Percentiles rank a stretch among this genome's conserved stretches.
phyloP scores from a whole-genome alignment of 176 grass and related monocot genomes.

The Bromus sterilis region DNA sequence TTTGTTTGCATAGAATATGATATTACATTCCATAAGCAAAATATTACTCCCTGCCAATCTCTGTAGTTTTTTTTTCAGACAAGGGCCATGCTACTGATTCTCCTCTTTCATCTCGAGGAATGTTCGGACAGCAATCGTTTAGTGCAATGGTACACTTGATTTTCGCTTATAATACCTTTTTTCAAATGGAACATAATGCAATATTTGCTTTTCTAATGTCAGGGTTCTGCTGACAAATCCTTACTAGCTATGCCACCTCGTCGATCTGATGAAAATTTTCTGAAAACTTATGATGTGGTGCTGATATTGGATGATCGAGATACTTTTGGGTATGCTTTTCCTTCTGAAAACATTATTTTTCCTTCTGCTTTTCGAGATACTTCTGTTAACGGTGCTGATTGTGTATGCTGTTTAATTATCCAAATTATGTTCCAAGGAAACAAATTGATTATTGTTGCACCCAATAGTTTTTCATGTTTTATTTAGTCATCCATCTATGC shows the following conservation, averaged over 20 bases:
- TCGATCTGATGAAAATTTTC: constrained; percentile 53
- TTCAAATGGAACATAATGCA: neutral
- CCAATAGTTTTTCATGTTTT: neutral
- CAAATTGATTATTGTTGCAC: neutral
- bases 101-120: constrained; percentile 20
- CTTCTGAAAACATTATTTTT: too few species aligned
- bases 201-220: constrained; percentile 5
- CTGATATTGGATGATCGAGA: constrained; percentile 89
- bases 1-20: constrained; percentile 21
- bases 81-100: constrained; percentile 4
- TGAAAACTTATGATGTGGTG: constrained; percentile 72
- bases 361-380: too few species aligned
- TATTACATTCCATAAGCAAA: neutral
- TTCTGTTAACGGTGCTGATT: too few species aligned
- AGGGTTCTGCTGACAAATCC: constrained; percentile 31
- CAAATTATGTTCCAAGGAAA: neutral
- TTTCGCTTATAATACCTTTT: neutral
- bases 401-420: neutral
- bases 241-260: constrained; percentile 74
- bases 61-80: constrained; percentile 25
- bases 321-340: constrained; percentile 93
- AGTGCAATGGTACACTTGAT: constrained; percentile 38
- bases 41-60: neutral
- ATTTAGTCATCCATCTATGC: neutral
- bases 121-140: constrained; percentile 28